phyloP scores from a whole-genome alignment of 169 alveolate genomes.

The Cryptosporidium canis region DNA sequence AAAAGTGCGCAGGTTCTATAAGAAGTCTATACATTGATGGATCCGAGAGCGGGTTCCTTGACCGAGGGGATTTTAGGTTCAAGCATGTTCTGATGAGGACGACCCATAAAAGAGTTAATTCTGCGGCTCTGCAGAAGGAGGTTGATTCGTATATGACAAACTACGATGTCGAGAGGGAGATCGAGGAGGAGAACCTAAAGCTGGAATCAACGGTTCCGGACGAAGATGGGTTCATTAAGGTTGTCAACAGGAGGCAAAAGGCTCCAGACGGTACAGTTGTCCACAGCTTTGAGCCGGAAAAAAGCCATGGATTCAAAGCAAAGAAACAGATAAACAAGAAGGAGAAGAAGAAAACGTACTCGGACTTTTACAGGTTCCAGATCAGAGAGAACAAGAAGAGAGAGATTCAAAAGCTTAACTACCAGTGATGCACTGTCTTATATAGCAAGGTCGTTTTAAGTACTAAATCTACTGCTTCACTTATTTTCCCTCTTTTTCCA shows the following conservation, averaged over 20 bases:
- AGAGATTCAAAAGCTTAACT: conserved; percentile 45
- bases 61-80: not conserved
- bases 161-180: conserved; percentile 50
- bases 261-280: conserved; percentile 67
- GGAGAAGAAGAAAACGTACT: conserved; percentile 34
- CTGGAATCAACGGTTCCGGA: conserved; percentile 45
- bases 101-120: conserved; percentile 7
- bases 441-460: not conserved
- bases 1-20: not conserved
- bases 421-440: not conserved
- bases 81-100: conserved; percentile 10
- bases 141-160: conserved; percentile 57
- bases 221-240: conserved; percentile 48
- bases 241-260: conserved; percentile 14
- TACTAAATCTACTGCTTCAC: not conserved
- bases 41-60: not conserved
- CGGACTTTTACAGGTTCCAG: conserved; percentile 53
- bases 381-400: conserved; percentile 40
- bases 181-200: conserved; percentile 55
- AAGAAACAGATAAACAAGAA: conserved; percentile 26
- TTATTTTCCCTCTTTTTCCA: conserved; percentile 12
- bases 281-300: conserved; percentile 39
- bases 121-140: not conserved
- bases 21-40: conserved; percentile 11
- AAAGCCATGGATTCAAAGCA: not conserved